Percentiles rank a stretch among this genome's conserved stretches.
Conservation (phyloP, 1,284 basidiomycete species). For the Filobasidium uniguttulatum region DNA sequence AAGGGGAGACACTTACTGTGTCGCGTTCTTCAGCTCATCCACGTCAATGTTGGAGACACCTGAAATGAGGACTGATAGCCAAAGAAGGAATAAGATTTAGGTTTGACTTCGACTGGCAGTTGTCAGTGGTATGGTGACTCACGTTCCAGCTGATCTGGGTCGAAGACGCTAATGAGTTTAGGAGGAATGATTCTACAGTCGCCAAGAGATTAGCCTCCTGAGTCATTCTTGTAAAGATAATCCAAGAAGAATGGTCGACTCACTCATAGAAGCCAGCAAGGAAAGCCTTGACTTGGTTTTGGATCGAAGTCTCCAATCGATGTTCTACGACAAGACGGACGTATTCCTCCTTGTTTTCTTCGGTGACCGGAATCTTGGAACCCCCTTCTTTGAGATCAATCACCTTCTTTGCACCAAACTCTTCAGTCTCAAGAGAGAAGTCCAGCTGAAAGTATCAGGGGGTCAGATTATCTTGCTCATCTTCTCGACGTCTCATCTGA, state of each 20-base stretch:
- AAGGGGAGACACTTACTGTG: conserved; percentile 19
- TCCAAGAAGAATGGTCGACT: conserved; percentile 35
- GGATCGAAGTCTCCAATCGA: conserved; percentile 84
- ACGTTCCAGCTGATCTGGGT: conserved; percentile 88
- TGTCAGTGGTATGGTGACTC: conserved; percentile 30
- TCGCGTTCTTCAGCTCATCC: conserved; percentile 89
- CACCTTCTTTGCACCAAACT: conserved; percentile 80
- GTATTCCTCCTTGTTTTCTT: conserved; percentile 94
- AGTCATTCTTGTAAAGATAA: conserved; percentile 60
- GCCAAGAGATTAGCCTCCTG: conserved; percentile 26
- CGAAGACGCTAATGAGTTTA: conserved; percentile 52
- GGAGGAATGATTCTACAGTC: conserved; percentile 32
- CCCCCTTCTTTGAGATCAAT: conserved; percentile 76
- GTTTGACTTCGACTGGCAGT: no score
- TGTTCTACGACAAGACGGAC: conserved; percentile 70
- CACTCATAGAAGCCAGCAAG: conserved; percentile 82
- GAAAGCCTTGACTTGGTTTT: conserved; percentile 87
- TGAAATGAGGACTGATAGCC: conserved; percentile 60
- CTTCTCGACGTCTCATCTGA: not conserved
- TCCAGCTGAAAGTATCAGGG: conserved; percentile 27
- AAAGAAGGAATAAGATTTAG: conserved; percentile 18
- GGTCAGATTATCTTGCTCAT: not conserved
- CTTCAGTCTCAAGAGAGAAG: conserved; percentile 39
- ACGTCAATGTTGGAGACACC: conserved; percentile 98
- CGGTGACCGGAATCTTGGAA: conserved; percentile 66